Base-by-base conservation (phyloP, 208 protist species). In the Wallacemonas sp. region DNA sequence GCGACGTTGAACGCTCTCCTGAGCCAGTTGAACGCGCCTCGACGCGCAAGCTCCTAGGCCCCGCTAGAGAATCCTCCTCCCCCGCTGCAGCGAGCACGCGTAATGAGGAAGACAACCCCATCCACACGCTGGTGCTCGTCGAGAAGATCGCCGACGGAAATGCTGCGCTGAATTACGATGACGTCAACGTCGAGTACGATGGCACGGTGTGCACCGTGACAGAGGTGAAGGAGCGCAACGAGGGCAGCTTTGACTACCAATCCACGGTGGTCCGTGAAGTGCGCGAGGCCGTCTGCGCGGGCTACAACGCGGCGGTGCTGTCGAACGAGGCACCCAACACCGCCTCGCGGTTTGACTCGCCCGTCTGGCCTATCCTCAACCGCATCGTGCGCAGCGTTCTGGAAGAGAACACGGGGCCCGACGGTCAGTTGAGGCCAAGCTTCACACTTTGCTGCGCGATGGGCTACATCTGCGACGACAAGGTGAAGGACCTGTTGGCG, bases 251-350 rank as follows among this genome's bases (percentile, higher is more conserved):
- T 61, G 74, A 80, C 41, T 89, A 84, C 74, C 65, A 81, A 23
- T 89, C 84, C 26, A 79, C 61, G 2, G 71, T 84, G 32, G 76
- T 93, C 10, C 81, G 73, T 52, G 76, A 78, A 33, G 57, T 90
- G 14, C 68, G 73, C 23, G 67, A 84, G 57, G 61, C 72, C 14
- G 82, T 84, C n/a, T 89, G 80, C 67, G 42, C 70, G 20, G 85
- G 88, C 23, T 86, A 76, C 70, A 92, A 91, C 63, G 76, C 81
- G 20, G 70, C 88, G 14, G 75, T 91, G 31, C 71, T 94, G 5
- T 85, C 83, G 18, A 68, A 77, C 38, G 88, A 94, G 66, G 74
- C 77, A 1, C 73, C 81, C 3, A 88, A 91, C 72, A 74, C 82
- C 1, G 65, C 69, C 1, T 50, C 61, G 28, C 69, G 82, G 52